Evolutionary conservation across 2,329 filamentous ascomycete species (phyloP).

Genomic region (Didymellaceae sp.): DNA sequence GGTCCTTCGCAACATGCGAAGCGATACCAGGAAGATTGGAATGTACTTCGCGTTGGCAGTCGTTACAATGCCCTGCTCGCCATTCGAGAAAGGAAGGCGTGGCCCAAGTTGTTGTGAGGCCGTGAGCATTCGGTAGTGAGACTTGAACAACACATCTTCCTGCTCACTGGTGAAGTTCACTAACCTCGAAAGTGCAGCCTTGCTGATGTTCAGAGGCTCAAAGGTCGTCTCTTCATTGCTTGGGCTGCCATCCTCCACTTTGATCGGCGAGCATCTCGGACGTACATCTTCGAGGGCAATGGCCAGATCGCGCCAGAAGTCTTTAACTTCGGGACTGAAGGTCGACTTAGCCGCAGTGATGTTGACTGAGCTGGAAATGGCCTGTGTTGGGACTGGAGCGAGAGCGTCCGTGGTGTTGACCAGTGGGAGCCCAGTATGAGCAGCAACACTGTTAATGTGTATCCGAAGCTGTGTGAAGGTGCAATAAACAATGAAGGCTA

Average conservation of each 20-base stretch:
- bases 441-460: neutral
- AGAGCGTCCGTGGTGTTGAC: neutral
- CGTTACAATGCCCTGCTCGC: conserved; percentile 58
- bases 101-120: conserved; percentile 28
- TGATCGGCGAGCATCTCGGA: conserved; percentile 23
- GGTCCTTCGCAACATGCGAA: conserved; percentile 60
- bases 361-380: too few relatives aligned
- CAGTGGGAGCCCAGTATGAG: neutral
- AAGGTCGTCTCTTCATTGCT: conserved; percentile 14
- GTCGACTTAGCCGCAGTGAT: conserved; percentile 3
- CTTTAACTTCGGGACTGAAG: neutral
- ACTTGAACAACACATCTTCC: conserved; percentile 25
- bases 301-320: conserved; percentile 10
- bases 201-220: conserved; percentile 19
- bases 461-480: neutral
- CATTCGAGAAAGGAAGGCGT: conserved; percentile 48
- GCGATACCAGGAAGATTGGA: conserved; percentile 57
- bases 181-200: conserved; percentile 19
- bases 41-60: conserved; percentile 58
- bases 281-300: conserved; percentile 14
- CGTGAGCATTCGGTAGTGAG: conserved; percentile 32
- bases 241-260: conserved; percentile 15
- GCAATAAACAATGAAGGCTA: conserved; percentile 1
- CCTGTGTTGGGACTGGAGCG: neutral
- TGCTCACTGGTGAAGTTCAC: conserved; percentile 26